Evolutionary conservation across 23 red algal genomes (phyloP), one percentile per base, ranked within the genome.

Genomic region (Gracilaria gracilis): DNA sequence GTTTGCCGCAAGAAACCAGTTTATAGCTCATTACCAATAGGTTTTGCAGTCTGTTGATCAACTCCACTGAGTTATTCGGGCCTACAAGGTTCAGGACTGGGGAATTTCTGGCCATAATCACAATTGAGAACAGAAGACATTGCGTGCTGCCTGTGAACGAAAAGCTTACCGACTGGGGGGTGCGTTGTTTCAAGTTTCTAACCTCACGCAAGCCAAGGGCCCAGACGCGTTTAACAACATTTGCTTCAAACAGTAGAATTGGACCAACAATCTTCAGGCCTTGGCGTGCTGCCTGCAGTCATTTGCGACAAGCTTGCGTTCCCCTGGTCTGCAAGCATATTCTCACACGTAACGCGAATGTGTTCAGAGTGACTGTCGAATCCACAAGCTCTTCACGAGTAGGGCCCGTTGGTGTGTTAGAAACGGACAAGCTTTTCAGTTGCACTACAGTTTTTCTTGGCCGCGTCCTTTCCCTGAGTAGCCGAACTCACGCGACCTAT

Each of bases 401-500:
- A 69, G 12, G 64, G 64, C 64, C 64, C 64, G 64, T 69, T 28
- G 27, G 7, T 6, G 7, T 69, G 31, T 38, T 7, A 37, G 64
- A 69, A 69, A 69, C 32, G 64, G 31, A 20, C 11, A 69, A 14
- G 8, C 25, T 0, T 65, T 65, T 65, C 61, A 24, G 61, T 65
- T 65, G 61, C 31, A 38, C 64, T 37, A 32, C 64, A 38, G 31
- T 69, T 32, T 37, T 77, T 14, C 46, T 77, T 77, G 72, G 72
- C 46, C 72, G 72, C 72, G 72, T 51, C 72, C 72, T 77, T 77
- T 77, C 72, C 23, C 16, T 17, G 64, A 69, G 19, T 37, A 69
- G 14, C 2, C 4, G 25, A 69, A 20, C 27, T 69, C 64, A 69
- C 72, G 72, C 72, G 46, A 77, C 72, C 72, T 31, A 49, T 77